Evolutionary conservation across 768 basidiomycete genomes (phyloP), one percentile per base, ranked within the genome.

Genomic region (Hygrocybe punicea): DNA sequence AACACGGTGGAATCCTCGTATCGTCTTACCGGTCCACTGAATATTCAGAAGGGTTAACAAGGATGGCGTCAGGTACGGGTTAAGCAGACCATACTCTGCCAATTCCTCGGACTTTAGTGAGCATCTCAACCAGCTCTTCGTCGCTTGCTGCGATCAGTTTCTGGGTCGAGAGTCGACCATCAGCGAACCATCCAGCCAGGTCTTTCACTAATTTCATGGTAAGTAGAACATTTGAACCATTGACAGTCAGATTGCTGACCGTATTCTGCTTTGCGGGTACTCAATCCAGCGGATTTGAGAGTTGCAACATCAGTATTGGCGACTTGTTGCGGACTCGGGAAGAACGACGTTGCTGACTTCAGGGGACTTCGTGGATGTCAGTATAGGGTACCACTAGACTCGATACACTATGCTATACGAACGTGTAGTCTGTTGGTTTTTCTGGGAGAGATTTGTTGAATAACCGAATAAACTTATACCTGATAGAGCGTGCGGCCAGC

Each of bases 241-340:
- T 13, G 11, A 11, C 23, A 5, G n/a, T 19, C 21, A 23, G 16
- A n/a, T 21, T 19, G 39, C 60, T 63, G 54, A 90, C 91, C 81
- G 70, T 97, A 97, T 74, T 95, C 91, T 2, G 89, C 91, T 69
- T 97, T 97, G n/a, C 93, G 78, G 14, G 73, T 80, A 59, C 88
- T 91, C 55, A 96, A 70, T 0, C 94, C 94, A 7, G 89, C 93
- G 6, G 81, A 78, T 51, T 84, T 81, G 34, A 96, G 75, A 2
- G 76, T 76, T 11, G 79, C 60, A 25, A 87, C 68, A 57, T 86
- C 84, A 19, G 81, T 83, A 33, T 73, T 70, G 2, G 83, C 75
- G 2, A 96, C 89, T 66, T 87, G 82, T 44, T 76, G 71, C 9
- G 93, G 86, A 2, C 81, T 79, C 1, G 93, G 93, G 68, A 91